Evolutionary conservation across 352 stramenopile genomes (phyloP), one percentile per base, ranked within the genome.

Genomic region (Halophytophthora batemanensis): DNA sequence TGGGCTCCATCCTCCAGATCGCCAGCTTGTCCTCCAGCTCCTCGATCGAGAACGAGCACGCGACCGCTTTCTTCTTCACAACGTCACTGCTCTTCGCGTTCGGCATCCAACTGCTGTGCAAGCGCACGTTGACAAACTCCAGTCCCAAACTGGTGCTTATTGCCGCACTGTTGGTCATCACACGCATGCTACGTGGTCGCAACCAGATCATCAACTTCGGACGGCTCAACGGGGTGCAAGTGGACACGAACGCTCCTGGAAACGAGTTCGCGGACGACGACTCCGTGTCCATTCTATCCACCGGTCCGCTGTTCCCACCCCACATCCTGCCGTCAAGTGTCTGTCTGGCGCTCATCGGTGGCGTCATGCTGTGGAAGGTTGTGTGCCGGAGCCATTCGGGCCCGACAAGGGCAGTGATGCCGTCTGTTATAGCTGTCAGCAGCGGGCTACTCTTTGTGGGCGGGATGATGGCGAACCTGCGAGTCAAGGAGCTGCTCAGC

Each of bases 151-250:
- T 74, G 8, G 19, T 51, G 8, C 37, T 71, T n/a, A 13, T 86
- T 8, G 41, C 50, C 15, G 17, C 68, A 0, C 54, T 80, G 14
- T 44, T 90, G 2, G 18, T 80, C 12, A 41, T 72, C 18, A 80
- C 76, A 29, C 76, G 86, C n/a, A 42, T 82, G 3, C 55, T 96
- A 14, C 82, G 86, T 13, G 53, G 66, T 42, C 82, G 86, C 35
- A 93, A 91, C 56, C 86, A 95, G 61, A 61, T 96, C 25, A 95
- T 95, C 46, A 96, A 96, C 53, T 95, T 95, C 53, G 82, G 74
- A 2, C 61, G 82, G 22, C 53, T 96, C 5, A 94, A 94, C 40
- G 61, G 50, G 1, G 44, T 95, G 18, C 3, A 59, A 28, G 60
- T 86, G 7, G 67, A 90, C 21, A 35, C 68, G 0, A 75, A 66